A percentile compares a stretch with the other conserved stretches of the same genome.
Evolutionary conservation across 805 yeast genomes (phyloP).

Genomic region (Hanseniaspora opuntiae): DNA sequence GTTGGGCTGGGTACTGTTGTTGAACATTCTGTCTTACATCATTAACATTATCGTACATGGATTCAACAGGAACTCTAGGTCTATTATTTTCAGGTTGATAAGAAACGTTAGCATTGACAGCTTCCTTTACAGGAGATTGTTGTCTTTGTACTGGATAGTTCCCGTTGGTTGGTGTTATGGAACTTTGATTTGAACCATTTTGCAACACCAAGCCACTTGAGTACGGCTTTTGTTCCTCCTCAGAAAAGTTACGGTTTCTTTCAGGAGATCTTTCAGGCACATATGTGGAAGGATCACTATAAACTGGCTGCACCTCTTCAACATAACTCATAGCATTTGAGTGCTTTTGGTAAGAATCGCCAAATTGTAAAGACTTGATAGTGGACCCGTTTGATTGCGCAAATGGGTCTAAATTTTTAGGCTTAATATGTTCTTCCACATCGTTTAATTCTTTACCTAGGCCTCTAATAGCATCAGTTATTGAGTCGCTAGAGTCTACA

Average conservation of each 20-base stretch:
- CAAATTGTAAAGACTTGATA: constrained; percentile 5
- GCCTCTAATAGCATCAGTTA: constrained; percentile 4
- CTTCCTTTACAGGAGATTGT: not conserved
- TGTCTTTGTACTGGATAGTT: not conserved
- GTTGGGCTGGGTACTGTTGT: not conserved
- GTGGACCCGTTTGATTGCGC: not conserved
- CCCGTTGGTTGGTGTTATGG: not conserved
- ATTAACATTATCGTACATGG: not conserved
- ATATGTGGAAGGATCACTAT: not conserved
- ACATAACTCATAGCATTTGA: not conserved
- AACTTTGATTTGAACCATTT: not conserved
- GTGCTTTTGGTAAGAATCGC: not conserved
- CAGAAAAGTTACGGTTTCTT: not conserved
- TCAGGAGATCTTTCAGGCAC: constrained; percentile 9
- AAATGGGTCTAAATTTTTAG: not conserved
- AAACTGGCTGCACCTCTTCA: not conserved
- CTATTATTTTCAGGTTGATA: not conserved
- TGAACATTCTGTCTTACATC: not conserved
- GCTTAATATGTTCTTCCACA: constrained; percentile 1
- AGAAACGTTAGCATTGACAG: not conserved
- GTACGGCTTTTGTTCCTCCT: not conserved
- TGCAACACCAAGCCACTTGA: not conserved
- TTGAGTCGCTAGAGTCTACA: not conserved
- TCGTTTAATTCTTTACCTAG: constrained; percentile 3
- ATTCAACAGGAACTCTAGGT: not conserved